Conservation (phyloP, 2,329 filamentous ascomycete genomes). For the Alternaria gansuensis region DNA sequence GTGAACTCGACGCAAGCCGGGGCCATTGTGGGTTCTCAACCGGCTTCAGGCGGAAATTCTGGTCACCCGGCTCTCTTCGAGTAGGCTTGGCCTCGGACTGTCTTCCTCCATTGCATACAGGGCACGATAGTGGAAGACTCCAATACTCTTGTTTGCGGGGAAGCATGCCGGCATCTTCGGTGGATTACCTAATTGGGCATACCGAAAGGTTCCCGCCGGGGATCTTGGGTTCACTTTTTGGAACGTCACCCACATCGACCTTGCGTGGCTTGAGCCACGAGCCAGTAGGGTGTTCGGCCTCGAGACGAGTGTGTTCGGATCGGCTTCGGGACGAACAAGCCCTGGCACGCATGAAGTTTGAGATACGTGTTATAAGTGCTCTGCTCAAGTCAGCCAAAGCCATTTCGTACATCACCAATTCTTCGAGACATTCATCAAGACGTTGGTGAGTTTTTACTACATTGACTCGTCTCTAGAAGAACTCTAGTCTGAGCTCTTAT, state of each 20-base stretch:
- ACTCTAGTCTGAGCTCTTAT: neutral
- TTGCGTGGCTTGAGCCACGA: slow-evolving; percentile 3
- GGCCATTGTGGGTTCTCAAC: slow-evolving; percentile 21
- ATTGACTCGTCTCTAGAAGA: neutral
- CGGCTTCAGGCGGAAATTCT: slow-evolving; percentile 4
- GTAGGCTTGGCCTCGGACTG: slow-evolving; percentile 15
- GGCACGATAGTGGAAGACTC: slow-evolving; percentile 16
- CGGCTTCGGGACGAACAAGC: neutral
- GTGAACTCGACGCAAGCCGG: slow-evolving; percentile 8
- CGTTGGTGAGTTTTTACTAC: neutral
- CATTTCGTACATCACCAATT: neutral
- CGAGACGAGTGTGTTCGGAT: slow-evolving; percentile 5
- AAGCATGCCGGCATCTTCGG: slow-evolving; percentile 22
- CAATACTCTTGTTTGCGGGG: slow-evolving; percentile 29
- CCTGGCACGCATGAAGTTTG: slow-evolving; percentile 4
- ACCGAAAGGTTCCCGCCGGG: slow-evolving; percentile 19
- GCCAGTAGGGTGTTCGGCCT: slow-evolving; percentile 5
- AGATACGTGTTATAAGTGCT: slow-evolving; percentile 1
- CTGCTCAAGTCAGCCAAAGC: neutral
- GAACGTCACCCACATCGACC: slow-evolving; percentile 9
- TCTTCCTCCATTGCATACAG: slow-evolving; percentile 10
- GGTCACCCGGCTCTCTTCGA: slow-evolving; percentile 16
- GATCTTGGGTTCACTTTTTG: slow-evolving; percentile 7
- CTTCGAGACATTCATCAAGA: neutral
- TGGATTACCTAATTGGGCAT: slow-evolving; percentile 24